A percentile compares a stretch with the other conserved stretches of the same genome.
Evolutionary conservation across 192 early-diverging fungal genomes (phyloP).

Genomic region (Backusella tuberculispora): DNA sequence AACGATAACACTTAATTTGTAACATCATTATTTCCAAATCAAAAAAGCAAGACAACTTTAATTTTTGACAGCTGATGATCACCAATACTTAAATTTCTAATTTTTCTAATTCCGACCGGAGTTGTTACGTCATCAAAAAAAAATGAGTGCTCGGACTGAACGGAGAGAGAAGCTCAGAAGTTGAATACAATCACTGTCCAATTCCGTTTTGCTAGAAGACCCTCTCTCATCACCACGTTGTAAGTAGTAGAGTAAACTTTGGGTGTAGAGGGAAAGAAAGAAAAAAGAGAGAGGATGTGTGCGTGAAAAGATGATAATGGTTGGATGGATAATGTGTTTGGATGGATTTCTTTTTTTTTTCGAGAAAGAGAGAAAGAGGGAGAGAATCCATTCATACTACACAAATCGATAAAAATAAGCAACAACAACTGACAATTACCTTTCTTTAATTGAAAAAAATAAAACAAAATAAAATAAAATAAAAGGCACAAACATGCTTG

Average conservation of each 20-base stretch:
- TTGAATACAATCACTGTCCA: neutral
- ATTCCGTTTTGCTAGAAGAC: slow-evolving; percentile 5
- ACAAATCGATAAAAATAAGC: neutral
- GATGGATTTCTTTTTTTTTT: too few relatives aligned
- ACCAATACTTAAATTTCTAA: too few relatives aligned
- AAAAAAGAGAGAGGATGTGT: neutral
- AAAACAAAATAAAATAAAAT: neutral
- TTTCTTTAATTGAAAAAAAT: too few relatives aligned
- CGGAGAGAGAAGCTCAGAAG: slow-evolving; percentile 7
- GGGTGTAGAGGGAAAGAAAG: neutral
- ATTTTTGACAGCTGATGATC: too few relatives aligned
- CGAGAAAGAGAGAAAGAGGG: too few relatives aligned
- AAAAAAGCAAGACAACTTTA: too few relatives aligned
- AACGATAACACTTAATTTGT: too few relatives aligned
- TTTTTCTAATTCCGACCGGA: too few relatives aligned
- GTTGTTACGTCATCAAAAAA: neutral
- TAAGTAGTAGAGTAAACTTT: neutral
- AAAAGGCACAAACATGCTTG: slow-evolving; percentile 79
- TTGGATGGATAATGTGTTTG: neutral
- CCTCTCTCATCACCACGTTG: slow-evolving; percentile 17
- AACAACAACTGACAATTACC: neutral
- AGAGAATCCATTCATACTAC: too few relatives aligned
- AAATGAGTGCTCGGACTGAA: neutral
- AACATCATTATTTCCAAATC: too few relatives aligned
- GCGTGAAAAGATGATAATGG: neutral